Conservation (phyloP, 768 basidiomycete species). For the Mrakia frigida region DNA sequence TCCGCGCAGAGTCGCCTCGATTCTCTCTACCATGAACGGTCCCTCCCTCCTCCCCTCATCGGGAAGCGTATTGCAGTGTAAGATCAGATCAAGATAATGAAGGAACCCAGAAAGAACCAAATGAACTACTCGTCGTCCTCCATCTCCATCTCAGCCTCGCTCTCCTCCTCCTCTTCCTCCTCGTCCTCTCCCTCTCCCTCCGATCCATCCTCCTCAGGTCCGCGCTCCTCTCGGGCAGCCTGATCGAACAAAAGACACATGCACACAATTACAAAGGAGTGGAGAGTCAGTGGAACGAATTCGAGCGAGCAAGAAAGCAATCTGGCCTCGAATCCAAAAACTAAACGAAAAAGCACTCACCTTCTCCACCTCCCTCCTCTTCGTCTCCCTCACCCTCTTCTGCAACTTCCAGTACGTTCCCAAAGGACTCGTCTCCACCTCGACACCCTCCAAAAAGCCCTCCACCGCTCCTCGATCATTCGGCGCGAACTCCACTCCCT, state of each 20-base stretch:
- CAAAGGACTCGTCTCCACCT: conserved; percentile 66
- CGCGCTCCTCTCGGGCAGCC: conserved; percentile 32
- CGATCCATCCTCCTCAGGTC: conserved; percentile 31
- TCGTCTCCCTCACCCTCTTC: conserved; percentile 31
- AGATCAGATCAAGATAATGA: not conserved
- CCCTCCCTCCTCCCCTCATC: too few species aligned
- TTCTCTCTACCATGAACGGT: too few species aligned
- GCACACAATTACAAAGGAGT: too few species aligned
- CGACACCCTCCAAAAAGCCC: conserved; percentile 54
- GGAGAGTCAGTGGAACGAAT: not conserved
- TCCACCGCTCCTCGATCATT: conserved; percentile 63
- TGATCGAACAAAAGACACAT: not conserved
- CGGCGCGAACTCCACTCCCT: conserved; percentile 68
- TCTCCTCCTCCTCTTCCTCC: conserved; percentile 30
- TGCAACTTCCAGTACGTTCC: conserved; percentile 43
- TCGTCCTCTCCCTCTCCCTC: conserved; percentile 15
- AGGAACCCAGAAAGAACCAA: not conserved
- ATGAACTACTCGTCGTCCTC: conserved; percentile 27
- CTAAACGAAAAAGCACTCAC: not conserved
- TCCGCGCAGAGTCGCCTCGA: too few species aligned
- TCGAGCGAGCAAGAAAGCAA: not conserved
- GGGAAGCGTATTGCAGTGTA: not conserved
- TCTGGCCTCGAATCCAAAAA: not conserved
- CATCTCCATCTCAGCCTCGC: conserved; percentile 28
- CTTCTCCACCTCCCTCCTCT: conserved; percentile 33